phyloP scores from a whole-genome alignment of 2,329 filamentous ascomycete genomes.

The Colletotrichum euphorbiae region DNA sequence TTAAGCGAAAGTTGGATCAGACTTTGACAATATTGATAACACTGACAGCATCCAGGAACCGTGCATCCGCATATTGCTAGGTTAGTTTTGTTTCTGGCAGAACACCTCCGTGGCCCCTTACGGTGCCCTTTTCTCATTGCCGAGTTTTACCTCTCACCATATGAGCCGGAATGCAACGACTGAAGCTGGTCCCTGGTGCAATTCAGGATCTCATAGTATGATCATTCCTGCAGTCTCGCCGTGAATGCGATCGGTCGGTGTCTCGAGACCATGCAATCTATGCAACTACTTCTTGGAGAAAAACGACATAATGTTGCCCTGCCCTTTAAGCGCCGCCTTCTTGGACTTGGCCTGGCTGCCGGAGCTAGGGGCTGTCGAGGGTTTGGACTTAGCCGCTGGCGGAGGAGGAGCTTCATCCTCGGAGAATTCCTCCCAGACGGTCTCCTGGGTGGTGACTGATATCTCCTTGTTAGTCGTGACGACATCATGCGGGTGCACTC shows the following conservation, averaged over 20 bases:
- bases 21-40: no score
- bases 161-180: no score
- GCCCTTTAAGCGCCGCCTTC: slow-evolving; percentile 70
- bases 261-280: not conserved
- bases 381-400: slow-evolving; percentile 60
- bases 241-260: not conserved
- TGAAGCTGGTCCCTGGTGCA: no score
- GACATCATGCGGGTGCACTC: not conserved
- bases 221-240: no score
- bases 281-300: slow-evolving; percentile 79
- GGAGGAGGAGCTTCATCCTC: slow-evolving; percentile 80
- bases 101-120: no score
- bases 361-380: slow-evolving; percentile 56
- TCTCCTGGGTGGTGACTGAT: slow-evolving; percentile 85
- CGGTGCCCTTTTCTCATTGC: no score
- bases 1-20: no score
- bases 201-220: no score
- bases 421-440: slow-evolving; percentile 91
- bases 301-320: slow-evolving; percentile 92
- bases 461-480: slow-evolving; percentile 29
- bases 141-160: no score
- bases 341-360: slow-evolving; percentile 63
- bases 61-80: no score
- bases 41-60: no score
- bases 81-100: no score